Conservation (phyloP, 106 monocot genomes). For the Allium sativum region DNA sequence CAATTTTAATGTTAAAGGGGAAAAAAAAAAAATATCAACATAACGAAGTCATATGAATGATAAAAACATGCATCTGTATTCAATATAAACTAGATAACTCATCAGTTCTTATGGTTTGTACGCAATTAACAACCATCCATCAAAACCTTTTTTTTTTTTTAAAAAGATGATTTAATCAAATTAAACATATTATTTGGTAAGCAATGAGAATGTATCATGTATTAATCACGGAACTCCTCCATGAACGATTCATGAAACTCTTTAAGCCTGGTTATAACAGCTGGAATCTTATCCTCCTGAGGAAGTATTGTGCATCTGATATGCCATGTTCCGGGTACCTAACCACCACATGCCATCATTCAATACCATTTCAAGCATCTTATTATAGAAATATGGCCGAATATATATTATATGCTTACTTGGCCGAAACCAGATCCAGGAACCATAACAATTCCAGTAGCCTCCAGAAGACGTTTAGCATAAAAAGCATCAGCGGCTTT, state of each 20-base stretch:
- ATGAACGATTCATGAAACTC: slow-evolving; percentile 84
- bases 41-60: no score
- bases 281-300: slow-evolving; percentile 96
- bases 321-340: slow-evolving; percentile 98
- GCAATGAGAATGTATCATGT: no score
- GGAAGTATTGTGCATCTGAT: slow-evolving; percentile 95
- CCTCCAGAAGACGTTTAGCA: slow-evolving; percentile 53
- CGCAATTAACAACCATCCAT: no score
- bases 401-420: slow-evolving; percentile 22
- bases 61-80: no score
- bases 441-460: slow-evolving; percentile 88
- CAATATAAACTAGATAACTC: no score
- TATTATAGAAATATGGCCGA: background rate
- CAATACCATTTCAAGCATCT: no score
- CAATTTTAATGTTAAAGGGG: no score
- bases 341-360: background rate
- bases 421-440: slow-evolving; percentile 94
- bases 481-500: slow-evolving; percentile 72
- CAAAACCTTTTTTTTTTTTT: no score
- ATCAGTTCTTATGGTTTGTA: no score
- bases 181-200: no score
- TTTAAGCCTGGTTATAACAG: slow-evolving; percentile 62
- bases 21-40: no score
- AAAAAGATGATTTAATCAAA: no score
- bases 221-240: slow-evolving; percentile 52